These are phyloP conservation scores for Tricholoma flavovirens DNA, from an alignment of 768 basidiomycete genomes.

Conservation along the genomic window DNA sequence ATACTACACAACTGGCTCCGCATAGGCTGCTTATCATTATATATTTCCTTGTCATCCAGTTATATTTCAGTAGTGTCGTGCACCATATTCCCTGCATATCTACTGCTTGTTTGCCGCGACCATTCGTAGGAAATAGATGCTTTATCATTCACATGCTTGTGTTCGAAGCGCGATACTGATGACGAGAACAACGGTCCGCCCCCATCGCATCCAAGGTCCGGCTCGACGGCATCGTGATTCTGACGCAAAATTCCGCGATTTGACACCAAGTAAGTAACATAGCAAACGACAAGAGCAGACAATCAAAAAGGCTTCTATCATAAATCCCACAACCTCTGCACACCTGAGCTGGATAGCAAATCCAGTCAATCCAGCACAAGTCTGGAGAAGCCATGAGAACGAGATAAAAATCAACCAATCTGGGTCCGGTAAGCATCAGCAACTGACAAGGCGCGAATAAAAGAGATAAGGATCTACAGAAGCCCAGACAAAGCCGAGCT, in stretches of 20 bases:
- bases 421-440: not conserved
- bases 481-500: constrained; percentile 12
- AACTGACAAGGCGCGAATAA: not conserved
- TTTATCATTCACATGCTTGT: not conserved
- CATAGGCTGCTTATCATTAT: constrained; percentile 26
- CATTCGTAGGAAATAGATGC: not conserved
- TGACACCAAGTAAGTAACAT: not conserved
- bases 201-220: not conserved
- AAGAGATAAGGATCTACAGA: not conserved
- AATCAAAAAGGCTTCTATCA: not conserved
- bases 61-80: not conserved
- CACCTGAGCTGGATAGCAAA: constrained; percentile 46
- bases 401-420: constrained; percentile 2
- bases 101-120: constrained; percentile 1
- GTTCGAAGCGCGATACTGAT: too few relatives aligned
- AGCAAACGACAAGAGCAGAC: not conserved
- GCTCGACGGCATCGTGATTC: not conserved
- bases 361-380: constrained; percentile 41
- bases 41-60: not conserved
- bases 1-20: constrained; percentile 52
- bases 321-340: constrained; percentile 49
- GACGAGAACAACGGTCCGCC: not conserved
- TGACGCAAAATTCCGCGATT: not conserved
- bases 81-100: constrained; percentile 3
- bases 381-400: constrained; percentile 53